Conservation (phyloP, 495 filamentous ascomycete genomes). For the Baudoinia panamericana region DNA sequence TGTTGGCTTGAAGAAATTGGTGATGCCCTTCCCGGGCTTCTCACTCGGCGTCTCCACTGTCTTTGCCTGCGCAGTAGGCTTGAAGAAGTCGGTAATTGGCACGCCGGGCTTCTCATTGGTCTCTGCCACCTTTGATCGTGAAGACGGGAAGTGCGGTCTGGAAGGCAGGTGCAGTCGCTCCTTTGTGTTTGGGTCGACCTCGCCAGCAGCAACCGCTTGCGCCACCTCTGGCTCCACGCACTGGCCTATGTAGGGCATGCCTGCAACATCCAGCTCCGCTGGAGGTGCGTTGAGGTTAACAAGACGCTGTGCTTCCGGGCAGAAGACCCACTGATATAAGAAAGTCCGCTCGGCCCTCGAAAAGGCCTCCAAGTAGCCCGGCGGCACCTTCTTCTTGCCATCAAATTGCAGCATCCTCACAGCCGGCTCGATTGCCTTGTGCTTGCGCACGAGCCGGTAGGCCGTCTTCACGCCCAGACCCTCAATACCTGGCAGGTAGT, state of each 20-base stretch:
- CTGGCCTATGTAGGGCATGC: constrained; percentile 67
- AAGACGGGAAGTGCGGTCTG: constrained; percentile 18
- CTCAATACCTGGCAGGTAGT: constrained; percentile 74
- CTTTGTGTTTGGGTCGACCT: constrained; percentile 85
- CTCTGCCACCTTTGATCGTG: constrained; percentile 11
- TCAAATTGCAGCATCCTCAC: constrained; percentile 75
- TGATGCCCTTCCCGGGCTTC: constrained; percentile 56
- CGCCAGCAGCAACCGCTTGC: constrained; percentile 62
- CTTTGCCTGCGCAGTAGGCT: too few species aligned
- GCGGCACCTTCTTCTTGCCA: constrained; percentile 64
- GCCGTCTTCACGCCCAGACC: constrained; percentile 89
- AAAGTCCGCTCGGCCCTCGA: constrained; percentile 82
- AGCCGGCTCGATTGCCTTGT: constrained; percentile 75
- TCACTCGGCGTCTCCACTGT: constrained; percentile 34
- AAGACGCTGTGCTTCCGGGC: constrained; percentile 53
- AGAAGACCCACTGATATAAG: constrained; percentile 86
- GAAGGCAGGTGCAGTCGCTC: constrained; percentile 41
- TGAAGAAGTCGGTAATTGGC: constrained; percentile 69
- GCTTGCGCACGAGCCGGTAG: constrained; percentile 73
- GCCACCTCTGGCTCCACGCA: constrained; percentile 58
- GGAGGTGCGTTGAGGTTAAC: constrained; percentile 58
- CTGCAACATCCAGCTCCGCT: constrained; percentile 43
- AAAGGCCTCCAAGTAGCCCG: constrained; percentile 65
- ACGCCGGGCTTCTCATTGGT: constrained; percentile 49
- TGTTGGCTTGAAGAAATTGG: constrained; percentile 62